phyloP scores from a whole-genome alignment of 1,139 yeast species.

The Trichomonascaceae sp. region DNA sequence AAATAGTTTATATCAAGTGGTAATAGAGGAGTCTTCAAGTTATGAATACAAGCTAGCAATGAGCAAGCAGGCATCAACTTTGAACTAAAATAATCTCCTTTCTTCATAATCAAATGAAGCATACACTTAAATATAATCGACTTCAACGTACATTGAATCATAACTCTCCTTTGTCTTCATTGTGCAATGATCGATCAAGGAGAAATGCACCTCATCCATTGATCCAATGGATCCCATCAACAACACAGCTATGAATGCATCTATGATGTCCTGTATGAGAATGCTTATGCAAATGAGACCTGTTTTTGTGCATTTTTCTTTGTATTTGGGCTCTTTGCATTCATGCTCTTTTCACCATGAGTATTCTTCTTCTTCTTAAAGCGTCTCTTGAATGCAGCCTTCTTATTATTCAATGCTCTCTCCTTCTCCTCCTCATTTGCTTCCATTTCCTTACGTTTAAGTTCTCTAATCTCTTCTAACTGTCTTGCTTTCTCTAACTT shows the following conservation, averaged over 20 bases:
- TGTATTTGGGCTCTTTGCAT: slow-evolving; percentile 1
- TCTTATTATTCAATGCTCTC: slow-evolving; percentile 67
- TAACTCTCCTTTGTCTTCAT: too few species aligned
- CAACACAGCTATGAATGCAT: neutral
- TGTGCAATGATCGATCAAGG: too few species aligned
- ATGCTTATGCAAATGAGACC: slow-evolving; percentile 24
- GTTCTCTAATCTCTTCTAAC: slow-evolving; percentile 81
- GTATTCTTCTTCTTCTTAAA: slow-evolving; percentile 13
- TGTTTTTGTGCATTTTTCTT: slow-evolving; percentile 14
- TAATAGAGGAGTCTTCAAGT: too few species aligned
- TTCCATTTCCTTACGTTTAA: slow-evolving; percentile 81
- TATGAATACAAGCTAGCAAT: too few species aligned
- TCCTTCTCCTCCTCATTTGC: slow-evolving; percentile 67
- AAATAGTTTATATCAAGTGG: too few species aligned
- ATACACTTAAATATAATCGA: too few species aligned
- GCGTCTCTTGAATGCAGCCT: slow-evolving; percentile 65
- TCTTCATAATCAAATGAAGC: too few species aligned
- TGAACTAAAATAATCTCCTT: too few species aligned
- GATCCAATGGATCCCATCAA: neutral
- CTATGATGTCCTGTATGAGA: neutral
- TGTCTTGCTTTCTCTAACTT: slow-evolving; percentile 85
- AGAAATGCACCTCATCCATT: too few species aligned
- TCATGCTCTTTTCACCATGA: slow-evolving; percentile 7
- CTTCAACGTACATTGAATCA: too few species aligned
- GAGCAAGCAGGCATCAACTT: too few species aligned